These are phyloP conservation scores for Trichoderma sp. DNA, from an alignment of 2,329 filamentous ascomycete genomes.

Conservation along the genomic window DNA sequence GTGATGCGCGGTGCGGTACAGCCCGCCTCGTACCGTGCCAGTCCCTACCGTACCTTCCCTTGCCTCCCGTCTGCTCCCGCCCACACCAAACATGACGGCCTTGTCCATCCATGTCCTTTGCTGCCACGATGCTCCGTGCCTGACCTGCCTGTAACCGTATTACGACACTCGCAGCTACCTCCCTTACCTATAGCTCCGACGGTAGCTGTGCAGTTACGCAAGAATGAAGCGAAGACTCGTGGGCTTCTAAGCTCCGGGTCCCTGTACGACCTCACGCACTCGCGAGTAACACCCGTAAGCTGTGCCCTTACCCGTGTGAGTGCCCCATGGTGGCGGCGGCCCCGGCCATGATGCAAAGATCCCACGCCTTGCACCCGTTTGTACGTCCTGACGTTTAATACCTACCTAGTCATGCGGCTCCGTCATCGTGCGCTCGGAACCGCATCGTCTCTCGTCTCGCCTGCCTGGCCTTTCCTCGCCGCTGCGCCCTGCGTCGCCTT, in stretches of 20 bases:
- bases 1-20: neutral
- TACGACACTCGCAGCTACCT: no score
- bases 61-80: conserved; percentile 9
- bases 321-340: conserved; percentile 5
- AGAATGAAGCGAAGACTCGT: no score
- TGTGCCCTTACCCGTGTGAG: conserved; percentile 7
- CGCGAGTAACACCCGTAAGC: neutral
- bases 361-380: neutral
- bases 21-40: conserved; percentile 6
- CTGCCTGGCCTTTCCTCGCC: conserved; percentile 7
- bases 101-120: neutral
- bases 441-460: conserved; percentile 13
- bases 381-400: no score
- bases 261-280: neutral
- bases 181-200: no score
- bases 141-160: no score
- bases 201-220: no score
- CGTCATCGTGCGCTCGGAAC: neutral
- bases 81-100: conserved; percentile 6
- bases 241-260: neutral
- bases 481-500: conserved; percentile 17
- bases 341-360: conserved; percentile 10
- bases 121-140: neutral
- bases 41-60: neutral
- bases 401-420: neutral